phyloP scores from a whole-genome alignment of 441 rosid species.

The Cnidoscolus chayamansa region DNA sequence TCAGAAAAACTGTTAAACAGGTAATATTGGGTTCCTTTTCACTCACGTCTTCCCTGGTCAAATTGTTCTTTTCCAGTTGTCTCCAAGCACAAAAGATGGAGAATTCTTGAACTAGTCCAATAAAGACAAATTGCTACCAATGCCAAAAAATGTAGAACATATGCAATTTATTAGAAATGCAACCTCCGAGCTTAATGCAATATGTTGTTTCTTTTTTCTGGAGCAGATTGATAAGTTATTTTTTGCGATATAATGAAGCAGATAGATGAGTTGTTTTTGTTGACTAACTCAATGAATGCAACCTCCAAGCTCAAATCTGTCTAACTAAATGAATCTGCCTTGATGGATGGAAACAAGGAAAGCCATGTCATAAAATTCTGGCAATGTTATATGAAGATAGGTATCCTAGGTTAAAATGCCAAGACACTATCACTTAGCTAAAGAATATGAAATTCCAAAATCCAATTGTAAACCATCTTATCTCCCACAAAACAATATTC shows the following conservation, averaged over 20 bases:
- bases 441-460: slow-evolving; percentile 8
- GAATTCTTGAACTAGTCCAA: not conserved
- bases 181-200: not conserved
- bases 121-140: not conserved
- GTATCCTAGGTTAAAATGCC: not conserved
- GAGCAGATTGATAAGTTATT: too few relatives aligned
- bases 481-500: slow-evolving; percentile 10
- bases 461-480: not conserved
- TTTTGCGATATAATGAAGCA: too few relatives aligned
- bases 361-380: not conserved
- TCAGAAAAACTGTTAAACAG: not conserved
- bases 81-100: not conserved
- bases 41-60: not conserved
- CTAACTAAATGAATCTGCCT: too few relatives aligned
- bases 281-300: too few relatives aligned
- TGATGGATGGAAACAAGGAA: not conserved
- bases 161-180: not conserved
- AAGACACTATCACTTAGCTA: not conserved
- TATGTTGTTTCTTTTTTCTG: too few relatives aligned
- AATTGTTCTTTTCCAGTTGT: not conserved
- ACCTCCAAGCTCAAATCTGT: not conserved
- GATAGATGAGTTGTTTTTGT: too few relatives aligned
- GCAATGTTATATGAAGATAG: not conserved
- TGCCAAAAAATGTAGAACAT: not conserved
- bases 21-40: not conserved